A percentile compares a stretch with the other conserved stretches of the same genome.
Evolutionary conservation across 179 eudicot genomes (phyloP).

Genomic region (Silene coronaria): DNA sequence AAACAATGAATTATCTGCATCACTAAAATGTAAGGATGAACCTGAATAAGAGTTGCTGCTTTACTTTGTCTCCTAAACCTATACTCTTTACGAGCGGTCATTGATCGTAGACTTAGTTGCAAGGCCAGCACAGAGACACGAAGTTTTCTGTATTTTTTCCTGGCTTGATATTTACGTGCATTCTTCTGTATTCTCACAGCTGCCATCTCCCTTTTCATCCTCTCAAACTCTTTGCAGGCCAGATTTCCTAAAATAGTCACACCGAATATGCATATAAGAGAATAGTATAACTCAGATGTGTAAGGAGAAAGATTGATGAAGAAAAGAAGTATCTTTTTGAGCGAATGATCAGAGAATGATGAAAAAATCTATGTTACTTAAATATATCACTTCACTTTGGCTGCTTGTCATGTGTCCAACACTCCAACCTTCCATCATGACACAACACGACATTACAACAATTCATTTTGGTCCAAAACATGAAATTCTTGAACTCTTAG

Average conservation of each 20-base stretch:
- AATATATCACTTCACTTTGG: too few relatives aligned
- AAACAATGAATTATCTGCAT: constrained; percentile 10
- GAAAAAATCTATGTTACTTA: neutral
- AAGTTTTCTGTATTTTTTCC: constrained; percentile 51
- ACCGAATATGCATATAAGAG: constrained; percentile 1
- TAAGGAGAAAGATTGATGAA: neutral
- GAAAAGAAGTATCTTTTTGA: neutral
- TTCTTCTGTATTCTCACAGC: constrained; percentile 58
- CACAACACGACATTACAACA: too few relatives aligned
- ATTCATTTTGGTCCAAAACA: too few relatives aligned
- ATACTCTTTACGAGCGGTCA: constrained; percentile 62
- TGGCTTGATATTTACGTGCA: constrained; percentile 47
- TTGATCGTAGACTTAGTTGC: constrained; percentile 60
- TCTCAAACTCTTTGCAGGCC: constrained; percentile 54
- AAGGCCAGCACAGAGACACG: constrained; percentile 52
- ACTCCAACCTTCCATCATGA: too few relatives aligned
- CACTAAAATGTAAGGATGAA: constrained; percentile 23
- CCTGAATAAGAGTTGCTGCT: constrained; percentile 77
- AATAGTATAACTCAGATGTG: neutral
- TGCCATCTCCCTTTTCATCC: constrained; percentile 64
- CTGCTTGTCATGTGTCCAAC: too few relatives aligned
- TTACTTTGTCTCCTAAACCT: constrained; percentile 56
- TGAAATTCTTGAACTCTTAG: too few relatives aligned
- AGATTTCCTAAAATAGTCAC: constrained; percentile 49
- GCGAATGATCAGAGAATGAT: neutral